Evolutionary conservation across 2,329 filamentous ascomycete species (phyloP).

Genomic region (Onygenales sp.): DNA sequence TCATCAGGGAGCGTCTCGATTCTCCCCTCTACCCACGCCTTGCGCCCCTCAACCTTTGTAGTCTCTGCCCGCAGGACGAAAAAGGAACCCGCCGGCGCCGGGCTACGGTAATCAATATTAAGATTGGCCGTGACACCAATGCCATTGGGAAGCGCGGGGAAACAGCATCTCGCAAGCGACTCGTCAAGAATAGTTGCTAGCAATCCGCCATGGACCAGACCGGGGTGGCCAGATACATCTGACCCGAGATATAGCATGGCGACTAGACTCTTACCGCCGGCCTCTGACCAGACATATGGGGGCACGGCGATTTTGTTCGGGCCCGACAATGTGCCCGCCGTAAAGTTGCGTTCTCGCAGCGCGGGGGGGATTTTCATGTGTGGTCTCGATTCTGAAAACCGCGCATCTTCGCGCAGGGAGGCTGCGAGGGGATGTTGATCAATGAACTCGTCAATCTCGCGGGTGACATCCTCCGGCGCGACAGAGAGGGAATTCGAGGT

Average conservation of each 20-base stretch:
- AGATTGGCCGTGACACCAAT: slow-evolving; percentile 50
- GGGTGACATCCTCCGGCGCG: slow-evolving; percentile 43
- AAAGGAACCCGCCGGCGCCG: slow-evolving; percentile 51
- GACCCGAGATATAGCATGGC: slow-evolving; percentile 58
- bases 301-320: slow-evolving; percentile 69
- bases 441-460: slow-evolving; percentile 63
- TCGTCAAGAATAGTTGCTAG: slow-evolving; percentile 63
- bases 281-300: slow-evolving; percentile 66
- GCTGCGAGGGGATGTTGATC: slow-evolving; percentile 63
- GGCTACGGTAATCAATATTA: slow-evolving; percentile 53
- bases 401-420: slow-evolving; percentile 56
- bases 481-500: slow-evolving; percentile 62
- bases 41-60: slow-evolving; percentile 29
- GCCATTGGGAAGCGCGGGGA: slow-evolving; percentile 37
- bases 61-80: slow-evolving; percentile 44
- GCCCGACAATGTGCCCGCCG: slow-evolving; percentile 68
- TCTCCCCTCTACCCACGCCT: slow-evolving; percentile 29
- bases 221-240: slow-evolving; percentile 58
- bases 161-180: slow-evolving; percentile 53
- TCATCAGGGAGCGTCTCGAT: slow-evolving; percentile 46
- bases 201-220: slow-evolving; percentile 61
- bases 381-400: slow-evolving; percentile 67
- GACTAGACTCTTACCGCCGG: slow-evolving; percentile 56
- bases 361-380: slow-evolving; percentile 73
- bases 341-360: slow-evolving; percentile 66